Base-by-base conservation (phyloP, 345 rosid genomes). In the Salix caprea region DNA sequence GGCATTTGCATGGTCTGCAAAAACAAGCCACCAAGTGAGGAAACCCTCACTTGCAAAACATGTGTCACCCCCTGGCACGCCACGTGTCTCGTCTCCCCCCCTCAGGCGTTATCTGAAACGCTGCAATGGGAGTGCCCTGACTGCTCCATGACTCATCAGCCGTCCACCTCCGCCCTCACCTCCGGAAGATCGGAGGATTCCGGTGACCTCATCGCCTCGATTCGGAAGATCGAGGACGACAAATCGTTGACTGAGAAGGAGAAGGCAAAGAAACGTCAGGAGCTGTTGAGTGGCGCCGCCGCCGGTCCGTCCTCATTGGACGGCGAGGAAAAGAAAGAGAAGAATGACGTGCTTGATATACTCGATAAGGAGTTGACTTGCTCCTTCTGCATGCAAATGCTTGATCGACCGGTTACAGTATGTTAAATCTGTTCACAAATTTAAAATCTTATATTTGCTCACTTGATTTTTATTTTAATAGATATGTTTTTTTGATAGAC, bases 371-470 rank as follows among this genome's bases (percentile, higher is more conserved):
- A 73, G 68, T 77, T 91, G 2, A 84, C 78, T 18, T 94, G 98
- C 71, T 76, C 91, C 0, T 82, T 91, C 23, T 94, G 98, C 75
- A 81, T 81, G 84, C 85, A 84, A 68, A 39, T 91, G 71, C 92
- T 84, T 26, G 92, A 91, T 10, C 85, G 92, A n/a, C 98, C 97
- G 1, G 92, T 93, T 65, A 83, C 98, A 80, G 98, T 93, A 58
- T 19, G 71, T 13, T 24, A 37, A 11, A 21, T 67, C 40, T 37
- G 18, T 36, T 10, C 13, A 10, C n/a, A n/a, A 14, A 13, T 66
- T 66, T 34, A 34, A 6, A 26, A 8, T 39, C 28, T 69, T 69
- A 21, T 21, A 7, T 6, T 67, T 34, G 13, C 21, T 10, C 50
- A 37, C 40, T 18, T 37, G 70, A 34, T 37, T 37, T 67, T 37